Percentiles rank a stretch among this genome's conserved stretches.
Conservation (phyloP, 78 protist species). For the Speleostelium caveatum region DNA sequence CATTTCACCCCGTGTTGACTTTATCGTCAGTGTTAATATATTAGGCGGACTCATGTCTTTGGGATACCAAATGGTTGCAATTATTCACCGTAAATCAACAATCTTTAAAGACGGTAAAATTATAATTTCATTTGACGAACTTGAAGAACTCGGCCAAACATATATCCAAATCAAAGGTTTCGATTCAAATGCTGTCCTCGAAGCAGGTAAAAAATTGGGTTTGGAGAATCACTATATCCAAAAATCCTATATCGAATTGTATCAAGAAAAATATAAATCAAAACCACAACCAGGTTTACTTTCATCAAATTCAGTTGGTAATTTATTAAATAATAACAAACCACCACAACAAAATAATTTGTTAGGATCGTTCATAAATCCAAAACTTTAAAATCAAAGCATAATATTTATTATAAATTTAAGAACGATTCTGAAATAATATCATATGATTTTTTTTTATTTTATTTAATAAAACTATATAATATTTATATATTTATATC, state of each 20-base stretch:
- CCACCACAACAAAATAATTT: too few relatives aligned
- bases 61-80: conserved; percentile 81
- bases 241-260: conserved; percentile 76
- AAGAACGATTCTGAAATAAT: too few relatives aligned
- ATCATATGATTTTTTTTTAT: too few relatives aligned
- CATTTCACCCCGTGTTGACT: conserved; percentile 77
- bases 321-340: too few relatives aligned
- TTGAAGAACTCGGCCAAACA: conserved; percentile 74
- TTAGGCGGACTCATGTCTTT: conserved; percentile 80
- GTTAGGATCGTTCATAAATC: too few relatives aligned
- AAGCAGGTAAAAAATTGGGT: conserved; percentile 76
- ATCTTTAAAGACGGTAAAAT: conserved; percentile 77
- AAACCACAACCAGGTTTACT: too few relatives aligned
- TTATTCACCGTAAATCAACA: conserved; percentile 64
- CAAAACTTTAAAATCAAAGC: too few relatives aligned
- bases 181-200: conserved; percentile 56
- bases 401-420: too few relatives aligned
- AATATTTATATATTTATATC: too few relatives aligned
- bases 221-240: conserved; percentile 45
- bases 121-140: conserved; percentile 62
- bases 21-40: conserved; percentile 65
- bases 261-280: conserved; percentile 63
- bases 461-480: too few relatives aligned
- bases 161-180: conserved; percentile 78
- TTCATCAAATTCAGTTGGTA: too few relatives aligned